Evolutionary conservation across 1,284 basidiomycete species (phyloP), one percentile per base, ranked within the genome.

Genomic region (Ustilago cynodontis): DNA sequence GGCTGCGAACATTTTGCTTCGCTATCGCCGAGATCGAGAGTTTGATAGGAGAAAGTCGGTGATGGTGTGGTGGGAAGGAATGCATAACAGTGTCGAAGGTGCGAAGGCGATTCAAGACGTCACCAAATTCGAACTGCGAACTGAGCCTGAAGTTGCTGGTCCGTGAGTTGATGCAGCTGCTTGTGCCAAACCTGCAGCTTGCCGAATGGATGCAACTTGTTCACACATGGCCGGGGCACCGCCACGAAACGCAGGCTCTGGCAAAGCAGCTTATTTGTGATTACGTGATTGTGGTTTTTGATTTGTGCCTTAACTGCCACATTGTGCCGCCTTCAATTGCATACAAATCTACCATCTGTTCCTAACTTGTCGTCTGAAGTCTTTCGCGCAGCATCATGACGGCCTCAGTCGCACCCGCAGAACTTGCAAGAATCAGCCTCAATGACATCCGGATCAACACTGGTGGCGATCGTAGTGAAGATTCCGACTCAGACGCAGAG

Each of bases 1-100:
- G 24, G 88, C 85, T 31, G 79, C 73, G 59, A 86, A 85, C 83
- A 85, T 85, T 41, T 10, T 53, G 57, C n/a, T 26, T 51, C n/a
- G 33, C 52, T 39, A n/a, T n/a, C 18, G 33, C 47, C 24, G n/a
- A 16, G 24, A 16, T 8, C 5, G 13, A 24, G 7, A 20, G 20
- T 49, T 10, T 11, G 43, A 45, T 22, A 7, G 10, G n/a, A n/a
- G n/a, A n/a, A n/a, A n/a, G n/a, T n/a, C n/a, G n/a, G n/a, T n/a
- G 37, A 28, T 54, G 5, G 18, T 49, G 51, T 51, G 39, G 14
- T 24, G 50, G 52, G 26, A 31, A 37, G 37, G 39, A 14, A 24
- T 4, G 37, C 13, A 47, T 20, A 22, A n/a, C 41, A 56, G 31
- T 57, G 16, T 24, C 7, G 22, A 22, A 37, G 49, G 24, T 58